These are phyloP conservation scores for Clavulina sp. DNA, from an alignment of 768 basidiomycete genomes.

Conservation along the genomic window DNA sequence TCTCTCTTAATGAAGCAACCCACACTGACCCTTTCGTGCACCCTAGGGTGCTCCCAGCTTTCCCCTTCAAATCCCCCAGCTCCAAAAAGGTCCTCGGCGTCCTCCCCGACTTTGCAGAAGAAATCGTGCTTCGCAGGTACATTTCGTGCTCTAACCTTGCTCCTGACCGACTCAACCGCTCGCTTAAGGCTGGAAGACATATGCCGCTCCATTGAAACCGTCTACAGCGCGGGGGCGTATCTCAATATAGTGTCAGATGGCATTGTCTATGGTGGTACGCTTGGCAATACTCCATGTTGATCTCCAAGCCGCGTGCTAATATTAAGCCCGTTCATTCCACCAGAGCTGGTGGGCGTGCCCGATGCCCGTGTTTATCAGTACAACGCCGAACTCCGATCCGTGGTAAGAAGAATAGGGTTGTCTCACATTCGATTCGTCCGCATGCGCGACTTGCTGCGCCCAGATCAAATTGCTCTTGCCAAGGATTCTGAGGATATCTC, in stretches of 20 bases:
- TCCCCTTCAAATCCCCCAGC: conserved; percentile 1
- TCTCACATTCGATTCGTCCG: background rate
- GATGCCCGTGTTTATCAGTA: background rate
- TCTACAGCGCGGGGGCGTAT: background rate
- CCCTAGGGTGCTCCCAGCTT: background rate
- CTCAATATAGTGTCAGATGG: background rate
- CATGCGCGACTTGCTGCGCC: background rate
- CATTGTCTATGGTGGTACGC: background rate
- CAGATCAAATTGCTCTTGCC: background rate
- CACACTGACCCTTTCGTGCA: no score
- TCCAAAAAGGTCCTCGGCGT: background rate
- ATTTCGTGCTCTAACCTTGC: background rate
- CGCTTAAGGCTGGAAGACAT: background rate
- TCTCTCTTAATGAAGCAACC: no score
- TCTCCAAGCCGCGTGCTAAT: background rate
- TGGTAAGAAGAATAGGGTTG: background rate
- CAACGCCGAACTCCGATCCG: background rate
- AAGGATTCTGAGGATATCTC: background rate
- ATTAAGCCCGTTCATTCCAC: background rate
- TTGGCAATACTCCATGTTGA: background rate
- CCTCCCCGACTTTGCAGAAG: conserved; percentile 1
- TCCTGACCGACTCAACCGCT: background rate
- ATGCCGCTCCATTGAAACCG: background rate
- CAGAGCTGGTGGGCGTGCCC: background rate
- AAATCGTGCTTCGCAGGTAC: background rate